Evolutionary conservation across 352 stramenopile species (phyloP), one percentile per base, ranked within the genome.

Genomic region (Phytophthora pistaciae): DNA sequence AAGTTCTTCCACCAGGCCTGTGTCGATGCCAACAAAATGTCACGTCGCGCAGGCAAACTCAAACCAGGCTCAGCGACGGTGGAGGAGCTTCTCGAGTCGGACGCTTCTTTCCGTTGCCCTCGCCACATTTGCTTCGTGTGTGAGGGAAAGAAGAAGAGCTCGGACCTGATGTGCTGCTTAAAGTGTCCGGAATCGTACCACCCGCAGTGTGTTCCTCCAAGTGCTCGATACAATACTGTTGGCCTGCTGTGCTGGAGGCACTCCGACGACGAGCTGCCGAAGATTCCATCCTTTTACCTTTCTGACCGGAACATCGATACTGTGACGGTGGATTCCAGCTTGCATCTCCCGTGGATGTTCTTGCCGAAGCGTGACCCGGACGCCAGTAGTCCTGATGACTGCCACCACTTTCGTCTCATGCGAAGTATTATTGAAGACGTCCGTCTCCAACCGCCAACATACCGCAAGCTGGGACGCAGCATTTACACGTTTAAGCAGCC

Each of bases 171-270:
- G 87, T 85, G 70, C 62, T 99, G 96, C 75, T 79, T 98, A 27
- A 88, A 97, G 65, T 99, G 96, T 64, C 94, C 95, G 3, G 92
- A 91, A 70, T 69, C 93, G 31, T 99, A 98, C 76, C 96, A 99
- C 64, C 84, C 96, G 11, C 87, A 93, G 48, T 99, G 96, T 75
- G 94, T 98, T 33, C 92, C 95, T 18, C 95, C 95, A 0, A 94
- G 84, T 70, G 85, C 90, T 36, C 85, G 88, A 14, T 98, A 98
- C 68, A 98, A 99, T 70, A 95, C 96, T 52, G 68, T 98, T 25
- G 96, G 88, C 14, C 65, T 98, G 8, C 66, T 98, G 0, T 99
- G 96, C 68, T 97, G 89, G 64, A 93, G 95, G 64, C 95, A 99
- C 66, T 65, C 82, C 21, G 60, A 80, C 21, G 87, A 89, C 3